These are phyloP conservation scores for Curvularia eragrostidis DNA, from an alignment of 2,329 filamentous ascomycete genomes.

Conservation along the genomic window DNA sequence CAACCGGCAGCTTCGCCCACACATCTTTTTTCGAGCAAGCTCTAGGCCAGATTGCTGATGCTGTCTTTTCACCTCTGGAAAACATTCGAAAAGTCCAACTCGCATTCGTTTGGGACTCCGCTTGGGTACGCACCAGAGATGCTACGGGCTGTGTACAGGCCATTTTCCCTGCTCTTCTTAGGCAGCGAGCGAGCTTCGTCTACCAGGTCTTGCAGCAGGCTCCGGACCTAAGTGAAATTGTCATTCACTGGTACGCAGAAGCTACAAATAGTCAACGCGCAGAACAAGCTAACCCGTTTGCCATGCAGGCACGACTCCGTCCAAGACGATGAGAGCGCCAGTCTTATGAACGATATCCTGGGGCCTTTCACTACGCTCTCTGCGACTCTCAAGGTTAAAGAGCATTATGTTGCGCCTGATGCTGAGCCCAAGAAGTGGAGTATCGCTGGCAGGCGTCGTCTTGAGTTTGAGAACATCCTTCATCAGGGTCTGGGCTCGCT, in stretches of 20 bases:
- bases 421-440: conserved; percentile 33
- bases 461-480: conserved; percentile 42
- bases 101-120: conserved; percentile 44
- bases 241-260: conserved; percentile 33
- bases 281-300: neutral
- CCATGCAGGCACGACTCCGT: conserved; percentile 37
- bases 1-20: conserved; percentile 45
- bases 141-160: conserved; percentile 22
- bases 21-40: conserved; percentile 43
- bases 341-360: conserved; percentile 34
- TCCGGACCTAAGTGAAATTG: conserved; percentile 34
- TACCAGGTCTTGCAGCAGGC: conserved; percentile 33
- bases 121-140: conserved; percentile 37
- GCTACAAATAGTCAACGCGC: neutral
- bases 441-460: conserved; percentile 36
- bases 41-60: conserved; percentile 36
- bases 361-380: conserved; percentile 30
- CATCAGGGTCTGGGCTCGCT: conserved; percentile 25
- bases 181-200: conserved; percentile 35
- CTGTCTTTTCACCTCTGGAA: conserved; percentile 44
- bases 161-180: conserved; percentile 39
- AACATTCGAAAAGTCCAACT: conserved; percentile 44
- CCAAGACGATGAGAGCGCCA: conserved; percentile 29
- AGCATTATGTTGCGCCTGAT: conserved; percentile 38
- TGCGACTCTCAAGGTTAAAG: conserved; percentile 31